Evolutionary conservation across 1,284 basidiomycete genomes (phyloP), one percentile per base, ranked within the genome.

Genomic region (Grifola frondosa): DNA sequence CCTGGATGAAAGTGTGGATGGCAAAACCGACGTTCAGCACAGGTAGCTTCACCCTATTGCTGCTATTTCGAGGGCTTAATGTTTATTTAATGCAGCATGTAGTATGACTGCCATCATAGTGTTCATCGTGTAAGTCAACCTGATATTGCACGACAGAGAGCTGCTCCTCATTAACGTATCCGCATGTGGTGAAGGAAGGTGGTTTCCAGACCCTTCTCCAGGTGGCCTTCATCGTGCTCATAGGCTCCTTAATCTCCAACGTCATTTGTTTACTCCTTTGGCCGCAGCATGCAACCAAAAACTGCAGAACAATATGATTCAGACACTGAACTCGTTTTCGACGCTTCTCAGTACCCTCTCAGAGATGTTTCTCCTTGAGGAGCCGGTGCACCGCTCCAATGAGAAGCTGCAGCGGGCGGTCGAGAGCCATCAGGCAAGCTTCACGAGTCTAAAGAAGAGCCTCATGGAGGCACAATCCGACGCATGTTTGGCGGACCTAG

Each of bases 1-100:
- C 92, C 0, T 97, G 84, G 79, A 81, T 84, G 69, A 94, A 97
- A 65, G 76, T 91, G 5, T 93, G 88, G 83, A 91, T 97, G 70
- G 80, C 73, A 8, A 95, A 89, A 60, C 88, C 92, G 1, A 84
- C 86, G 13, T 97, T 96, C 64, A 94, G 93, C 57, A 89, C 91
- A n/a, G 91, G 91, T 81, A 63, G 58, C 12, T 12, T 30, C 17
- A 6, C 26, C 21, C 21, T 12, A 15, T n/a, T 21, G 13, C 2
- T 15, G 11, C 32, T 13, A 3, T 20, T 17, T 40, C 16, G 17
- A 20, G 20, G n/a, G 24, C 40, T 25, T 34, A 15, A 17, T 20
- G 40, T 42, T 45, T 25, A 28, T 50, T 9, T 30, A 22, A 28
- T 28, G 41, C 50, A 87, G 92, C 91, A 5, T 93, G 90, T 58